Base-by-base conservation (phyloP, 176 grass and related monocot genomes). In the Olyra latifolia region DNA sequence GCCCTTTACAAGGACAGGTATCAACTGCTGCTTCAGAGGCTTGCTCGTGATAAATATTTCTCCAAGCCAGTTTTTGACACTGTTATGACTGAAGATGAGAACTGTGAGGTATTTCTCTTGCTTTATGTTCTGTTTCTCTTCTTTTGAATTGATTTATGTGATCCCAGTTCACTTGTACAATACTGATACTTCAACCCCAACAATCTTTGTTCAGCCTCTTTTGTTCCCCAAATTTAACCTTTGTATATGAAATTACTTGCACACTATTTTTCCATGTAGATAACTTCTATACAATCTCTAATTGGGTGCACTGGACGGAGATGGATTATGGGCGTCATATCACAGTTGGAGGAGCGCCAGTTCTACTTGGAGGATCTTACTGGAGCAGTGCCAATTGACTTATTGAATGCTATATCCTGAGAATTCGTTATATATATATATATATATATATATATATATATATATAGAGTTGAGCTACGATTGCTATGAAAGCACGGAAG, bases 301-400 rank as follows among this genome's bases (percentile, higher is more conserved):
- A 94, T 93, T 88, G 91, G 91, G 55, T 98, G 95, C 71, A 91
- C 71, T 43, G 95, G 92, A 69, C 80, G 92, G 86, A 92, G 90
- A 98, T 98, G 95, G 95, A 92, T 95, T 82, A 95, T 92, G 83
- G 95, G 92, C 15, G 88, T 98, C 64, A 98, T 98, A 79, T 98
- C 92, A 8, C 95, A 98, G 71, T 73, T 94, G 72, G 90, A 94
- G 87, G 95, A 98, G 77, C 73, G 86, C 0, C 92, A 94, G 35
- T 98, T 98, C 74, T 93, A 89, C 81, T 86, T 94, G 86, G 95
- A 98, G 78, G 95, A 95, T 91, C 88, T 94, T 77, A 93, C 88
- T 85, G 95, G 92, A 82, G 92, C 92, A 62, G 89, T 98, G 49
- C 87, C 95, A 67, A 89, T 98, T 83, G 90, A 95, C 42, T 86